A percentile compares a stretch with the other conserved stretches of the same genome.
These are phyloP conservation scores for Calonectria hawksworthii DNA, from an alignment of 2,329 filamentous ascomycete species.

Conservation along the genomic window DNA sequence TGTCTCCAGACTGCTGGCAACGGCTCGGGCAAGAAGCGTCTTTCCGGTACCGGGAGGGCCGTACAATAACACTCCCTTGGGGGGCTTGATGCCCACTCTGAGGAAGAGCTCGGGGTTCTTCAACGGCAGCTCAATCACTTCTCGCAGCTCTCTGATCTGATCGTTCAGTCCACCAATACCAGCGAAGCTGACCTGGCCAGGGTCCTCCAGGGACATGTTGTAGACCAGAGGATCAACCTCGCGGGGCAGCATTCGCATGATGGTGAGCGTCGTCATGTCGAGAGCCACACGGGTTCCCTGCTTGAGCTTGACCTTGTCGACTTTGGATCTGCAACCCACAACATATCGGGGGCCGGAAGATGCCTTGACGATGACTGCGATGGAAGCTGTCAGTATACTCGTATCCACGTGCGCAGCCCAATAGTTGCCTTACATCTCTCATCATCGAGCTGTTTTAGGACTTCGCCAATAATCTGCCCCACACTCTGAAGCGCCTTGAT, in stretches of 20 bases:
- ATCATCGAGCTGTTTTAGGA: slow-evolving; percentile 98
- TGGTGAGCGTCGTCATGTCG: slow-evolving; percentile 99
- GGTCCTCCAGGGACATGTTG: slow-evolving; percentile 99
- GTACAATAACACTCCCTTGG: slow-evolving; percentile 96
- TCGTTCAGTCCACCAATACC: slow-evolving; percentile 98
- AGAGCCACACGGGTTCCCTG: slow-evolving; percentile 97
- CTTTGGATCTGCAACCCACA: slow-evolving; percentile 97
- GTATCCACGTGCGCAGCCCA: slow-evolving; percentile 15
- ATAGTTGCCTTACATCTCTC: slow-evolving; percentile 83
- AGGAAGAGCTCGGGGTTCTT: slow-evolving; percentile 99
- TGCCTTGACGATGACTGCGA: slow-evolving; percentile 94
- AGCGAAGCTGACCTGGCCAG: slow-evolving; percentile 96
- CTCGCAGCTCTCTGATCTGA: slow-evolving; percentile 95
- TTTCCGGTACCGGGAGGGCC: slow-evolving; percentile 98
- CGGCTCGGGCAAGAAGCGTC: slow-evolving; percentile 92
- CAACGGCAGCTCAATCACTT: slow-evolving; percentile 96
- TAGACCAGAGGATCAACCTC: slow-evolving; percentile 99
- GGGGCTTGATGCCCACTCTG: slow-evolving; percentile 97
- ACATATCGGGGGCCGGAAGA: slow-evolving; percentile 98
- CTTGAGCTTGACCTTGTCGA: slow-evolving; percentile 97
- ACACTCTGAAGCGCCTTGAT: slow-evolving; percentile 99
- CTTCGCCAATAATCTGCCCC: slow-evolving; percentile 98
- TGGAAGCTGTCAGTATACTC: slow-evolving; percentile 36
- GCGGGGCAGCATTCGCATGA: slow-evolving; percentile 99
- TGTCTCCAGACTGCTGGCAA: slow-evolving; percentile 95